Base-by-base conservation (phyloP, 768 basidiomycete species). In the Suillus subluteus region DNA sequence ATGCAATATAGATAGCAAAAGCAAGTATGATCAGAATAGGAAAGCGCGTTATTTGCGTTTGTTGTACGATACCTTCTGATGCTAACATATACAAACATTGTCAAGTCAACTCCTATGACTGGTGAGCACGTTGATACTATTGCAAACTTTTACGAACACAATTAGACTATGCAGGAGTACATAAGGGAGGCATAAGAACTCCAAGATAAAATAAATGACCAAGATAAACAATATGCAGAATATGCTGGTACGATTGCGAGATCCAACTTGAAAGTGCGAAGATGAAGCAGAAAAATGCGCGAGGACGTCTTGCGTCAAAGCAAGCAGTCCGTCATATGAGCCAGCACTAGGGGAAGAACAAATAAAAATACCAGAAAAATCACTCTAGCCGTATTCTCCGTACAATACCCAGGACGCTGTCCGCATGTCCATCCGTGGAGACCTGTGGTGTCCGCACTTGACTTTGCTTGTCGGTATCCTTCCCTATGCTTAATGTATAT, bases 191-290 rank as follows among this genome's bases (percentile, higher is more conserved):
- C 71, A 11, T 62, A 48, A 48, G 63, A 59, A 73, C 69, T 78
- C 75, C 75, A 78, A 76, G 76, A 76, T 76, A 76, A 72, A 32
- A 77, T 76, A 78, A 78, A 75, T 76, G 77, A 73, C 69, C 76
- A 76, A 78, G 75, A 76, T 75, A 76, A 78, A 75, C 76, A 75
- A 70, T 65, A 75, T 65, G 62, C 68, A 75, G 65, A 78, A 77
- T 50, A 78, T 78, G 75, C 76, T 72, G 73, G 37, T 75, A 68
- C 74, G 70, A 72, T 38, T 68, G 67, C 67, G 75, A 78, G 73
- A 77, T 78, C 75, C 75, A 70, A 74, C 69, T 69, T 63, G 68
- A 73, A 72, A 48, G 67, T 65, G 73, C 66, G 68, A 73, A 68
- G 68, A 59, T 61, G 59, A 61, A 61, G 59, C 59, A 61, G 59